A percentile compares a stretch with the other conserved stretches of the same genome.
Conservation (phyloP, 2,329 filamentous ascomycete genomes). For the Aspergillus aculeatus region DNA sequence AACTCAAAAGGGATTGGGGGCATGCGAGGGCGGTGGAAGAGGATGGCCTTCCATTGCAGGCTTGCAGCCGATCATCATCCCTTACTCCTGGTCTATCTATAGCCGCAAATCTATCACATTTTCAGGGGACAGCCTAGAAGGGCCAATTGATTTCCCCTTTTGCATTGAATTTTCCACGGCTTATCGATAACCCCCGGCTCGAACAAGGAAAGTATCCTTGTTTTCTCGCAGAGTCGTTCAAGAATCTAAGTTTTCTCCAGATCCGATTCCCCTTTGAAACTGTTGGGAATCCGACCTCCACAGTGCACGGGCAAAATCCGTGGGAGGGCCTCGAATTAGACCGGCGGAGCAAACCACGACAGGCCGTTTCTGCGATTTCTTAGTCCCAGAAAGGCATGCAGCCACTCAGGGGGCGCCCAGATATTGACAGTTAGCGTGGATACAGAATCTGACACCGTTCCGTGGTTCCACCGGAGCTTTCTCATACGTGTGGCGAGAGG, state of each 20-base stretch:
- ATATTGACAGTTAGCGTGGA: neutral
- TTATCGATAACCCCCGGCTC: neutral
- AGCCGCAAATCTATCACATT: neutral
- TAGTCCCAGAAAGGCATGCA: neutral
- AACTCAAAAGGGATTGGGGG: neutral
- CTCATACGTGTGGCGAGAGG: neutral
- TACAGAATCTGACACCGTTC: neutral
- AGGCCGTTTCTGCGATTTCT: neutral
- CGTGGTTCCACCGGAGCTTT: neutral
- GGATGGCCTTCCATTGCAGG: neutral
- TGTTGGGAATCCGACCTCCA: slow-evolving; percentile 4
- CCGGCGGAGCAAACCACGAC: neutral
- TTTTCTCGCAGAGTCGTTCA: neutral
- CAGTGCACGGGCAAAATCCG: neutral
- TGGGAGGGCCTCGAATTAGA: neutral
- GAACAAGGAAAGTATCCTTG: neutral
- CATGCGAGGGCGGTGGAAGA: neutral
- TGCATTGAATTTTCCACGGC: neutral
- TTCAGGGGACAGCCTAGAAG: neutral
- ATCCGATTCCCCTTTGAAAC: neutral
- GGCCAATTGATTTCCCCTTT: neutral
- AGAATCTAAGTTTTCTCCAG: neutral
- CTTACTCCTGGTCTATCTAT: neutral
- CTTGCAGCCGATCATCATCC: neutral
- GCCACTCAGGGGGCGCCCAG: neutral